Evolutionary conservation across 371 early-diverging fungal species (phyloP), one percentile per base, ranked within the genome.

Genomic region (Dichotomocladium elegans): DNA sequence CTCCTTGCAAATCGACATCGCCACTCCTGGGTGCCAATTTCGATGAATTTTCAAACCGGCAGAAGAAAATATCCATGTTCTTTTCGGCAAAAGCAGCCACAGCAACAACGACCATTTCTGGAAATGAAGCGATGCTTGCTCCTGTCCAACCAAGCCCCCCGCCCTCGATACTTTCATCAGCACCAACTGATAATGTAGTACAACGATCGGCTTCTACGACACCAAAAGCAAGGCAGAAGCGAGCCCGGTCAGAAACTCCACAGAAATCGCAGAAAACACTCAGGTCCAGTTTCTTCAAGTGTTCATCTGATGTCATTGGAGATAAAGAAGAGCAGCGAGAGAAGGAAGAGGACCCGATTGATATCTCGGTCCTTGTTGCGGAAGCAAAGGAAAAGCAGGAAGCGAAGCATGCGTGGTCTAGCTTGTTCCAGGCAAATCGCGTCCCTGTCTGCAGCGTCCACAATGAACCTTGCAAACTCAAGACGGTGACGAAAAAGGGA

Each of bases 401-500:
- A 64, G 8, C 61, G 64, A 12, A 60, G 26, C 49, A 60, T 30
- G 34, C 33, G 25, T 91, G 91, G 91, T 71, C 72, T n/a, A 56
- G 60, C 2, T 46, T 89, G 8, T 79, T 90, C 53, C 57, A 53
- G 11, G 73, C 79, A 15, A 70, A 59, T 1, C 48, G 61, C 21
- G 58, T 73, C 11, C 90, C 92, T 0, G 60, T 52, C 10, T 90
- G 92, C 61, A 61, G 54, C 26, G 68, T 77, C 28, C 92, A 91
- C 61, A 68, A 75, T n/a, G 80, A 77, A 51, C 74, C 79, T 5
- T 82, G 85, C n/a, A 77, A 80, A 47, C 82, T 84, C 55, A 72
- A 64, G 35, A 77, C 64, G 0, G 89, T 88, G 17, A 81, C 79
- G 55, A 90, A 90, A 58, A 71, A 80, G 25, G 89, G 90, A 0